Base-by-base conservation (phyloP, 495 filamentous ascomycete species). In the Delitschia confertaspora region DNA sequence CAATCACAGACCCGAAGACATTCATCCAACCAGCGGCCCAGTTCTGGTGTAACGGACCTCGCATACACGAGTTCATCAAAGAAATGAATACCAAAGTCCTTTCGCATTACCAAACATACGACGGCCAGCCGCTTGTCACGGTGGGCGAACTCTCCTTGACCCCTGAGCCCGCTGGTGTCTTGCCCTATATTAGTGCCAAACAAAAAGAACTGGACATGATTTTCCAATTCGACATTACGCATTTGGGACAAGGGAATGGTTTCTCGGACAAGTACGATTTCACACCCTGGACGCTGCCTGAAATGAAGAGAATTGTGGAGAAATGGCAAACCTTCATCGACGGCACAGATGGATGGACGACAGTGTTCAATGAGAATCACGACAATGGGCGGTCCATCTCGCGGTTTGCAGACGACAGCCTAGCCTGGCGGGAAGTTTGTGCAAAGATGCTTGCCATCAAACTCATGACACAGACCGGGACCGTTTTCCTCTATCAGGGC, bases 401-500 rank as follows among this genome's bases (percentile, higher is more conserved):
- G 7, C 39, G 61, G 1, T 65, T 55, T 32, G 54, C 33, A 1
- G 31, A 38, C 26, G 59, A 59, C 33, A 32, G 27, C 1, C 55
- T 51, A 4, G 45, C 49, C 24, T 57, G 25, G 20, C 57, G 62
- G 6, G 51, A 42, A 6, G 18, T 34, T 36, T 45, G 48, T 13
- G 58, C 50, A 24, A 65, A 60, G 47, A 54, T 60, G 42, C 49
- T 65, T 17, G 47, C 58, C 1, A 8, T 57, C 10, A 20, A 59
- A 23, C 43, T 54, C 22, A 35, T 32, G 3, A 40, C 52, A 6
- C 49, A 55, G 24, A 52, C 48, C 2, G 62, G 62, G 8, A 65
- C 62, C 11, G 26, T 60, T 3, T 65, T 54, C 33, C n/a, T 65
- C 1, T 65, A 63, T 42, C 60, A 65, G 36, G 62, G 62, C 10